These are phyloP conservation scores for Beauveria rudraprayagi DNA, from an alignment of 2,329 filamentous ascomycete genomes.

Conservation along the genomic window DNA sequence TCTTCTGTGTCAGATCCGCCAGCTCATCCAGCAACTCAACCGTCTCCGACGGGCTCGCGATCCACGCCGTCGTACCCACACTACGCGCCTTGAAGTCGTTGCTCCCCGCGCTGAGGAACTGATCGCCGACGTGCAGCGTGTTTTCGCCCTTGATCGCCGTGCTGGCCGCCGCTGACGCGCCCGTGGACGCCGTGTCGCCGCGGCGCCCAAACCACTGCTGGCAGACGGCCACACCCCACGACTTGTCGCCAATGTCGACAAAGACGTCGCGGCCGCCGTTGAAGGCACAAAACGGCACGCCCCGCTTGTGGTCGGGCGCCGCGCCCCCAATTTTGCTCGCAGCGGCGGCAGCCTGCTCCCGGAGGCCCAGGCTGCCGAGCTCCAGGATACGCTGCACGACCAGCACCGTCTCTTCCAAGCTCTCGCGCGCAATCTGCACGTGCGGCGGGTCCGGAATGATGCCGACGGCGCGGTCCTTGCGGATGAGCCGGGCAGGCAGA, in stretches of 20 bases:
- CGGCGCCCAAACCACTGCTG: slow-evolving; percentile 74
- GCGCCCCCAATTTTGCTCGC: slow-evolving; percentile 4
- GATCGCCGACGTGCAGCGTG: slow-evolving; percentile 91
- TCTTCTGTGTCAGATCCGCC: slow-evolving; percentile 46
- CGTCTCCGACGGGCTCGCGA: slow-evolving; percentile 86
- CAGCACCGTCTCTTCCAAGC: slow-evolving; percentile 89
- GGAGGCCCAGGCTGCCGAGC: slow-evolving; percentile 51
- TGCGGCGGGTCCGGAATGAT: slow-evolving; percentile 59
- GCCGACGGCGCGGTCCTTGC: slow-evolving; percentile 82
- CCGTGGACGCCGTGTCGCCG: background rate
- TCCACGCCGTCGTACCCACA: slow-evolving; percentile 89
- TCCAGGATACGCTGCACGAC: slow-evolving; percentile 91
- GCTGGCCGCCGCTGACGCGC: slow-evolving; percentile 14
- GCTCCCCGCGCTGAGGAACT: slow-evolving; percentile 88
- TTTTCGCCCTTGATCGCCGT: slow-evolving; percentile 57
- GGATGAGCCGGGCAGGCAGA: slow-evolving; percentile 69
- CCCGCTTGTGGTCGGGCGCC: background rate
- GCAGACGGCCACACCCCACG: slow-evolving; percentile 87
- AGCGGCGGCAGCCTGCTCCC: slow-evolving; percentile 21
- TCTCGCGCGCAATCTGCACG: slow-evolving; percentile 71
- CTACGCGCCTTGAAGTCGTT: slow-evolving; percentile 95
- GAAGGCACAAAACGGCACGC: slow-evolving; percentile 90
- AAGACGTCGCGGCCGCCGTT: slow-evolving; percentile 98
- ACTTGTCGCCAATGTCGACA: slow-evolving; percentile 97
- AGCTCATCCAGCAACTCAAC: slow-evolving; percentile 84